Conservation (phyloP, 768 basidiomycete species). For the Rossbeevera mucosa region DNA sequence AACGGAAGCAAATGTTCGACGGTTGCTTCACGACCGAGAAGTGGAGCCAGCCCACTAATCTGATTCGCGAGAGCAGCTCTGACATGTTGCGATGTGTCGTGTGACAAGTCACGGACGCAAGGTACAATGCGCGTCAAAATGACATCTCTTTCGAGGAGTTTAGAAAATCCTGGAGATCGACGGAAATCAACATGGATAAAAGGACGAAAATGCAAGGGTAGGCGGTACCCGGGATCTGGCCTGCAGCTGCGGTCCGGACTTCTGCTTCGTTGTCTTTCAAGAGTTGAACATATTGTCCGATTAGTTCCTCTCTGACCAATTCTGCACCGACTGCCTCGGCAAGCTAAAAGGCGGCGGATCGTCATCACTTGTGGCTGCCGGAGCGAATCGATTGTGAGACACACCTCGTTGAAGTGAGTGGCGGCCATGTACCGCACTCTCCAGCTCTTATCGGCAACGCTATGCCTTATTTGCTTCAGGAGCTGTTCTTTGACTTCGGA, state of each 20-base stretch:
- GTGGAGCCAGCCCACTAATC: conserved; percentile 92
- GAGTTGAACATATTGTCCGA: conserved; percentile 86
- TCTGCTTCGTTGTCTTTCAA: conserved; percentile 99
- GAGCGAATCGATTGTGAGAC: conserved; percentile 17
- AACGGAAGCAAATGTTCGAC: conserved; percentile 95
- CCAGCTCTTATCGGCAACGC: conserved; percentile 96
- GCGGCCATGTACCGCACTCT: conserved; percentile 98
- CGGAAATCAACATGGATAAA: conserved; percentile 5
- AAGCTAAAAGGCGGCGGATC: conserved; percentile 45
- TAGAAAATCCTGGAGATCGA: conserved; percentile 75
- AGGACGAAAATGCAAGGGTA: not conserved
- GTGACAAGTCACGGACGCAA: conserved; percentile 89
- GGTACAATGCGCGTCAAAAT: conserved; percentile 91
- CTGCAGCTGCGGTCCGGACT: conserved; percentile 92
- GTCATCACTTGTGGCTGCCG: not conserved
- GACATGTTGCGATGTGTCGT: conserved; percentile 94
- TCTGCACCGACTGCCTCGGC: conserved; percentile 88
- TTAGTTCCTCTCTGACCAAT: conserved; percentile 89
- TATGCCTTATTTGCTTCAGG: conserved; percentile 80
- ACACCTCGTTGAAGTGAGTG: conserved; percentile 91
- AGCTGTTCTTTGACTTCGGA: conserved; percentile 90
- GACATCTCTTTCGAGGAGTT: conserved; percentile 88
- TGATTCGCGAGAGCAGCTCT: conserved; percentile 94
- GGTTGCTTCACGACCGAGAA: conserved; percentile 89
- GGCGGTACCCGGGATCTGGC: conserved; percentile 87